phyloP scores from a whole-genome alignment of 1,284 basidiomycete species.

The Athelia sp. region DNA sequence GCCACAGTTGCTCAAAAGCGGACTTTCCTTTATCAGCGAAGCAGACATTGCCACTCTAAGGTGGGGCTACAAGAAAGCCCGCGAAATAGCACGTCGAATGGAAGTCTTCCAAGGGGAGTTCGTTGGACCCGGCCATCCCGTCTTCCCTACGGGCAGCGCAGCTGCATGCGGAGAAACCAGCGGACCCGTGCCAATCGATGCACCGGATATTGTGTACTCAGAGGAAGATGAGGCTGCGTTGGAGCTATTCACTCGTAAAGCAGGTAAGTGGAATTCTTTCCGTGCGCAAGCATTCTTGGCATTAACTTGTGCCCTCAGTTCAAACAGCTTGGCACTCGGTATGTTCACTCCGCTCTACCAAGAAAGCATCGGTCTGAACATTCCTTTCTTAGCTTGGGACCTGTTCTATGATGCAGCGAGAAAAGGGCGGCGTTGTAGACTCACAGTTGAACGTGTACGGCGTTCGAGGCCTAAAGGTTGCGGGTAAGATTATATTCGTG shows the following conservation, averaged over 20 bases:
- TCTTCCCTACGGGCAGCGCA: conserved; percentile 39
- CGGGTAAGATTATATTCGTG: conserved; percentile 21
- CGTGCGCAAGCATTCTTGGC: neutral
- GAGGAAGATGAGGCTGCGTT: conserved; percentile 50
- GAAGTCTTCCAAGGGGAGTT: conserved; percentile 50
- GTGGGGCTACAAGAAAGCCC: conserved; percentile 52
- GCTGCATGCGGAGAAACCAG: conserved; percentile 29
- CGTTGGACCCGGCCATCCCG: conserved; percentile 34
- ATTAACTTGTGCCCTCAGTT: conserved; percentile 23
- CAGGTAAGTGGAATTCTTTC: conserved; percentile 23
- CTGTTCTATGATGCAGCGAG: conserved; percentile 61
- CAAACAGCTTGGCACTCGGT: conserved; percentile 53
- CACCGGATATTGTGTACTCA: conserved; percentile 47
- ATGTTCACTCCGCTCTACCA: conserved; percentile 11
- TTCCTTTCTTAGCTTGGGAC: conserved; percentile 45
- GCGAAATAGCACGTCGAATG: conserved; percentile 60
- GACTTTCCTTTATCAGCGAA: conserved; percentile 29
- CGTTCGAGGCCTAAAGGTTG: conserved; percentile 52
- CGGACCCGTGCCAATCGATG: conserved; percentile 33
- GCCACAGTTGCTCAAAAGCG: conserved; percentile 6
- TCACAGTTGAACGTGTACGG: conserved; percentile 60
- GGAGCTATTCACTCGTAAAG: conserved; percentile 35
- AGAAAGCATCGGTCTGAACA: neutral
- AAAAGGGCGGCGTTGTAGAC: conserved; percentile 58
- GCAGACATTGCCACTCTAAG: conserved; percentile 48